Percentiles rank a stretch among this genome's conserved stretches.
phyloP scores from a whole-genome alignment of 306 rosid species.

The Luffa acutangula region DNA sequence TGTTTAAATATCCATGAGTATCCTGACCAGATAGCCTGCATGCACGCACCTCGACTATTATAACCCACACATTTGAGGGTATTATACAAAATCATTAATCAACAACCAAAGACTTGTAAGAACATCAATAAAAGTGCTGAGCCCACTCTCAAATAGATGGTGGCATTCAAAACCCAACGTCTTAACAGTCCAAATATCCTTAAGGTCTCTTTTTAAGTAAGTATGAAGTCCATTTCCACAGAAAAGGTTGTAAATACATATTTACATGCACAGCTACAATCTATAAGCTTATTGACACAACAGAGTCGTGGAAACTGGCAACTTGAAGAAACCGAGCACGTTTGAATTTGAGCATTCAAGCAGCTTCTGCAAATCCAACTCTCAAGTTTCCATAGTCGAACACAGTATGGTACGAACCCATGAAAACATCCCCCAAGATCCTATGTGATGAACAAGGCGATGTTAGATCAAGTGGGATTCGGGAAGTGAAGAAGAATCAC shows the following conservation, averaged over 20 bases:
- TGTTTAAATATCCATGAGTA: no score
- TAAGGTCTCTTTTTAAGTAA: not conserved
- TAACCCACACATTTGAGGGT: no score
- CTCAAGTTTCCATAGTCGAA: constrained; percentile 53
- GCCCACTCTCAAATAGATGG: not conserved
- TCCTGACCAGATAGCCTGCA: no score
- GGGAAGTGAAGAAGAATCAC: not conserved
- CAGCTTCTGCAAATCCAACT: constrained; percentile 62
- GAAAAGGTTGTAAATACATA: not conserved
- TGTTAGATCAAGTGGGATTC: not conserved
- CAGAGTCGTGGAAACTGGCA: not conserved
- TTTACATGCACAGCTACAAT: not conserved
- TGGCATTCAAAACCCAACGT: not conserved
- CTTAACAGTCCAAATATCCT: not conserved
- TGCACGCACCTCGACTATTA: no score
- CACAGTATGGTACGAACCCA: constrained; percentile 60
- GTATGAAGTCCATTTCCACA: not conserved
- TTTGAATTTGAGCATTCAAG: constrained; percentile 21
- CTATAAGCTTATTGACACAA: not conserved
- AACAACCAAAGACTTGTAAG: not conserved
- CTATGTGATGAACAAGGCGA: constrained; percentile 15
- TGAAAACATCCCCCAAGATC: constrained; percentile 71
- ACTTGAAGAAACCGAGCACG: not conserved
- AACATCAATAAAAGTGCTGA: not conserved
- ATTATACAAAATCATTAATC: not conserved